Conservation (phyloP, 352 stramenopile species). For the Ochromonadaceae sp. region DNA sequence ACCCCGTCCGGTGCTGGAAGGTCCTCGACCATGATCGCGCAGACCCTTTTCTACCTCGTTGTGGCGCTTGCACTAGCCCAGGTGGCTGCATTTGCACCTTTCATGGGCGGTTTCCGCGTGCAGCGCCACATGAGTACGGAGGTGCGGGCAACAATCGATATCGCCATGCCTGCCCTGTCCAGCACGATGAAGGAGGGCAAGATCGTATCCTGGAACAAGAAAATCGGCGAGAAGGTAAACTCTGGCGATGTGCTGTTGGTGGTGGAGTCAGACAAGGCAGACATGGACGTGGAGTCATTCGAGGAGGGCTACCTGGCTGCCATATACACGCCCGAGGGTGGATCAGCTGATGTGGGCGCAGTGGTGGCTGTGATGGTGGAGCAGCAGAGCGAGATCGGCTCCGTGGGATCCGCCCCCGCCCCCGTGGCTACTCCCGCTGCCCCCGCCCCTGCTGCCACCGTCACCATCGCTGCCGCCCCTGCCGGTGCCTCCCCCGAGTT, state of each 20-base stretch:
- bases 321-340: constrained; percentile 45
- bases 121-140: too few species aligned
- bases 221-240: constrained; percentile 47
- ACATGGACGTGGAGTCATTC: constrained; percentile 62
- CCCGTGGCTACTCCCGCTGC: constrained; percentile 27
- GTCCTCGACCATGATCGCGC: too few species aligned
- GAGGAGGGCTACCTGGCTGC: constrained; percentile 48
- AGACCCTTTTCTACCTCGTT: too few species aligned
- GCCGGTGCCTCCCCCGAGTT: constrained; percentile 21
- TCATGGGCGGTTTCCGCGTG: too few species aligned
- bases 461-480: not conserved
- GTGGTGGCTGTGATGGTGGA: constrained; percentile 53
- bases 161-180: constrained; percentile 35
- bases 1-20: too few species aligned
- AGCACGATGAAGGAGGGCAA: constrained; percentile 33
- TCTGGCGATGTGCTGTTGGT: constrained; percentile 51
- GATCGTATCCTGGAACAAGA: constrained; percentile 50
- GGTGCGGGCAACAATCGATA: constrained; percentile 24
- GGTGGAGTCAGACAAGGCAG: constrained; percentile 53
- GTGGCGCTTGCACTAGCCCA: too few species aligned
- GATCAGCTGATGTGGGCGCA: constrained; percentile 45
- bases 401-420: constrained; percentile 38
- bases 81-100: too few species aligned
- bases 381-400: constrained; percentile 41
- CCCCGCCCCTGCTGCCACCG: constrained; percentile 18